A percentile compares a stretch with the other conserved stretches of the same genome.
Evolutionary conservation across 1,139 yeast genomes (phyloP).

Genomic region (Yamadazyma conglobata): DNA sequence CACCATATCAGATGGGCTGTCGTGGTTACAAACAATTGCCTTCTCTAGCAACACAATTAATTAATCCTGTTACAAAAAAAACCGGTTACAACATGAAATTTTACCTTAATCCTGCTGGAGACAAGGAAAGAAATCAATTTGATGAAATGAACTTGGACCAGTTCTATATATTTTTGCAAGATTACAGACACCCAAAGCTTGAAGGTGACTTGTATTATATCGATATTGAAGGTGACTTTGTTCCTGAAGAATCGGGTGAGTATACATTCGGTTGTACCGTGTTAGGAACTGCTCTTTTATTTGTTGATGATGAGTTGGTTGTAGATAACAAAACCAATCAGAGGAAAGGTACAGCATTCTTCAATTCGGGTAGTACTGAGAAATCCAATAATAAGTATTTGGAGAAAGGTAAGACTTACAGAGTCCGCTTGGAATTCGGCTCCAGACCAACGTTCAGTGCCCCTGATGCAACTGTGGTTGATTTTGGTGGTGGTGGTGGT

Average conservation of each 20-base stretch:
- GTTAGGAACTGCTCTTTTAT: slow-evolving; percentile 52
- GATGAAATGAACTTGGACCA: slow-evolving; percentile 34
- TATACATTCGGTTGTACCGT: slow-evolving; percentile 53
- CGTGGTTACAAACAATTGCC: slow-evolving; percentile 27
- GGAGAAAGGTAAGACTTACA: slow-evolving; percentile 38
- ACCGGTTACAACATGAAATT: slow-evolving; percentile 35
- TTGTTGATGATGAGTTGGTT: slow-evolving; percentile 46
- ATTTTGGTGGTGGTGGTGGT: slow-evolving; percentile 28
- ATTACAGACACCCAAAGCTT: slow-evolving; percentile 34
- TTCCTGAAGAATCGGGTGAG: slow-evolving; percentile 44
- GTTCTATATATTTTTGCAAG: slow-evolving; percentile 43
- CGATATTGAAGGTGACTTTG: slow-evolving; percentile 42
- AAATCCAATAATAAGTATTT: slow-evolving; percentile 37
- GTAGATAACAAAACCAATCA: slow-evolving; percentile 57
- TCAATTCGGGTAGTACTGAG: slow-evolving; percentile 48
- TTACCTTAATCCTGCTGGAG: slow-evolving; percentile 26
- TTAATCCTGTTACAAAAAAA: slow-evolving; percentile 31
- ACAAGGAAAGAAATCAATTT: slow-evolving; percentile 21
- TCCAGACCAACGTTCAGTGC: slow-evolving; percentile 43
- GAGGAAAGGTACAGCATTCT: slow-evolving; percentile 43
- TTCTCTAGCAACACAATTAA: slow-evolving; percentile 22
- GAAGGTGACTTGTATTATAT: slow-evolving; percentile 28
- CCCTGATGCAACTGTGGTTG: slow-evolving; percentile 15
- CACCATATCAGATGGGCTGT: slow-evolving; percentile 21
- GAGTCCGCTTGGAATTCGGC: slow-evolving; percentile 50